Evolutionary conservation across 169 alveolate species (phyloP).

Genomic region (Cryptosporidium sp.): DNA sequence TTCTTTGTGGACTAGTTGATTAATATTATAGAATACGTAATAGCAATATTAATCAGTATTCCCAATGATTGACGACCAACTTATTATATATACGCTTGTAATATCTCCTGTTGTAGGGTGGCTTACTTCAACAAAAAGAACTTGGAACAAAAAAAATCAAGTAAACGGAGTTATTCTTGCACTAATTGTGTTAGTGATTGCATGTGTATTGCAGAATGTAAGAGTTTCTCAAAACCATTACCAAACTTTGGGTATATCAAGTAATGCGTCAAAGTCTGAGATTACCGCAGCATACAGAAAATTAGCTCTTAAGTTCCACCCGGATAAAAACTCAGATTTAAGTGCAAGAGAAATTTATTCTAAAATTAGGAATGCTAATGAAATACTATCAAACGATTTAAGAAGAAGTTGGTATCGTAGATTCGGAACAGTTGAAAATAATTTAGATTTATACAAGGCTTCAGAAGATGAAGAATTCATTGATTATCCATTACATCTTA

Average conservation of each 20-base stretch:
- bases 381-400: slow-evolving; percentile 74
- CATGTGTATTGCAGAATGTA: slow-evolving; percentile 58
- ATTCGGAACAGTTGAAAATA: slow-evolving; percentile 63
- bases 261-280: slow-evolving; percentile 86
- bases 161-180: slow-evolving; percentile 52
- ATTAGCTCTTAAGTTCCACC: slow-evolving; percentile 93
- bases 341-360: slow-evolving; percentile 83
- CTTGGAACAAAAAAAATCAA: slow-evolving; percentile 66
- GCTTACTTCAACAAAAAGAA: slow-evolving; percentile 67
- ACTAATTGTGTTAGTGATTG: slow-evolving; percentile 27
- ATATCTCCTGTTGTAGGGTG: slow-evolving; percentile 62
- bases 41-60: not conserved
- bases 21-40: not conserved
- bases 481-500: slow-evolving; percentile 51
- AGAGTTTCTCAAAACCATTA: slow-evolving; percentile 82
- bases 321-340: slow-evolving; percentile 90
- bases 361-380: slow-evolving; percentile 83
- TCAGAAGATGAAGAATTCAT: slow-evolving; percentile 54
- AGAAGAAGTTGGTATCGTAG: slow-evolving; percentile 59
- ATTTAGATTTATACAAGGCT: slow-evolving; percentile 11
- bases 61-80: slow-evolving; percentile 70
- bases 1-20: not conserved
- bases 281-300: slow-evolving; percentile 92
- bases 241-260: slow-evolving; percentile 82
- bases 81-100: slow-evolving; percentile 36